Base-by-base conservation (phyloP, 1,284 basidiomycete species). In the Irpex lacteus region DNA sequence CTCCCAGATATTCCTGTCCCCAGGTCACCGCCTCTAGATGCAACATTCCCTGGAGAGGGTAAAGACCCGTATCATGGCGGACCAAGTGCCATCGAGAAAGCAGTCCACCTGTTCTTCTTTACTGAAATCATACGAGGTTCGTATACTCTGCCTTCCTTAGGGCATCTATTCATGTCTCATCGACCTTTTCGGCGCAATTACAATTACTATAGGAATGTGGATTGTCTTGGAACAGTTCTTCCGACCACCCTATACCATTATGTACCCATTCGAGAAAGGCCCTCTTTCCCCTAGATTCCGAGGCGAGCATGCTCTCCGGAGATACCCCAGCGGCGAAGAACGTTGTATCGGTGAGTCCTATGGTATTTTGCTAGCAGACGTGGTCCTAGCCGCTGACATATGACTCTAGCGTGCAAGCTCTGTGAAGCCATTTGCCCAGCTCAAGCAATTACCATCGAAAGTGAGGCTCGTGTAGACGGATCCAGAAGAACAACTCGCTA, bases 381-480 rank as follows among this genome's bases (percentile, higher is more conserved):
- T 15, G 34, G 11, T 26, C 26, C 26, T 6, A 56, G 54, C 54
- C 34, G 26, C 21, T 56, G 13, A 32, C 34, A 18, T 11, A 9
- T 6, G 7, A 34, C n/a, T 53, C 21, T 26, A 96, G 96, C 98
- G 49, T 99, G 98, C 83, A 99, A 99, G 80, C 88, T 99, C 32
- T 99, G 98, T 75, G 98, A 99, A 78, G 97, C 98, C 55, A 99
- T 99, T 72, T 99, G 97, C 79, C 97, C 98, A 53, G 98, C 98
- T 32, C 98, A 98, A 78, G 98, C 98, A 18, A 99, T 99, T 76
- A 99, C 98, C 34, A 99, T 99, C 74, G 98, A 99, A 81, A 96
- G 94, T 68, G 98, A 99, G 80, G 90, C 96, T 61, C 90, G 98
- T 70, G 83, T 90, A 76, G 98, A 99, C 75, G 98, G 98, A 62